Base-by-base conservation (phyloP, 2,329 filamentous ascomycete genomes). In the Fusarium mundagurra region DNA sequence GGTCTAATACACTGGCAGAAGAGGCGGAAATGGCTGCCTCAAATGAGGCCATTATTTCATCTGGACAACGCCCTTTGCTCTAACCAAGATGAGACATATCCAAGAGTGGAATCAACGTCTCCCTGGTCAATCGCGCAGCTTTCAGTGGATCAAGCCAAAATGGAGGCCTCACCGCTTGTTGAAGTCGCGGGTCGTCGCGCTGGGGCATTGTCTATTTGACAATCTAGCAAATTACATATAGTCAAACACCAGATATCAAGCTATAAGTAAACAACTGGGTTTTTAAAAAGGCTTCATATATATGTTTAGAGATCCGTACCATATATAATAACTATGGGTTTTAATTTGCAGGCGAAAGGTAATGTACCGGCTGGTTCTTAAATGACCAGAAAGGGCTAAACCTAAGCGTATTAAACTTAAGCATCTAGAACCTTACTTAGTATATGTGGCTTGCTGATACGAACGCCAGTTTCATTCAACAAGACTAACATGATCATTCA, bases 211-310 rank as follows among this genome's bases (percentile, higher is more conserved):
- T 39, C 11, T 13, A 22, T 13, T 22, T 39, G 20, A 7, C 20
- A 39, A 13, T 13, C 22, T 39, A 11, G 7, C 38, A 41, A 22
- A 41, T 41, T 39, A 13, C 20, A 39, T 11, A 8, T 22, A 39
- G 38, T 7, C 7, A 22, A 39, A 39, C 12, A 39, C 20, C 11
- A 22, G 38, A 39, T 22, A 20, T 20, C 36, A 10, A 39, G 18
- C 2, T 39, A 11, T 39, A 10, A 39, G 36, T 39, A 39, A 4
- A 12, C 6, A 6, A 20, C 36, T 20, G 18, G 7, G 18, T 22
- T 7, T 38, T 38, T 7, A 0, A 6, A 8, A 8, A 39, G 12
- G 11, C 6, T 39, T 22, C 6, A 1, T 22, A 22, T 13, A 8
- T 2, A 39, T 3, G 6, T 20, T 39, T 12, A 20, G 38, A 22